Conservation (phyloP, 306 rosid species). For the Fagus crenata region DNA sequence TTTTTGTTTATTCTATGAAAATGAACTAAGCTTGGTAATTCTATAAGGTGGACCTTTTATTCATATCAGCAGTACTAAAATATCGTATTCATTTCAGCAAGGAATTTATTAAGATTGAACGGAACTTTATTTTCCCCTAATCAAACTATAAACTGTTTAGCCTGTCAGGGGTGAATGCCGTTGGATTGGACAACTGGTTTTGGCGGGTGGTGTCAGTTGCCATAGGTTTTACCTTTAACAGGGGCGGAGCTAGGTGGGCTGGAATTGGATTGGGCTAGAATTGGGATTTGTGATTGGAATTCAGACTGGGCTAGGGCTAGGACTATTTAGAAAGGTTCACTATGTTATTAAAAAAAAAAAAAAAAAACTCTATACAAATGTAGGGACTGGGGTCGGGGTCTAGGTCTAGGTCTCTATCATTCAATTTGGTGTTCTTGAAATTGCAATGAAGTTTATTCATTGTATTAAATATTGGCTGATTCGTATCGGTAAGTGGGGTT, state of each 20-base stretch:
- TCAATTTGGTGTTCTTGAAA: background rate
- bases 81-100: background rate
- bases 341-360: too few species aligned
- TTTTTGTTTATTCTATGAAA: background rate
- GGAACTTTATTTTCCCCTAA: background rate
- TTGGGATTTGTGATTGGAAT: too few species aligned
- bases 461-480: background rate
- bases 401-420: background rate
- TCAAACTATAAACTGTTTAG: background rate
- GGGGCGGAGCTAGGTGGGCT: too few species aligned
- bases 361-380: background rate
- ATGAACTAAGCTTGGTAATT: background rate
- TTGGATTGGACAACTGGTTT: too few species aligned
- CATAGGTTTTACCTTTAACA: too few species aligned
- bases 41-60: background rate
- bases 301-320: too few species aligned
- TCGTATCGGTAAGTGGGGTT: background rate
- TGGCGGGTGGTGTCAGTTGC: too few species aligned
- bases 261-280: too few species aligned
- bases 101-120: background rate
- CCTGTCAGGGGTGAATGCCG: too few species aligned
- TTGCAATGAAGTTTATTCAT: background rate
- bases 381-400: background rate
- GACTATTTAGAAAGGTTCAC: too few species aligned
- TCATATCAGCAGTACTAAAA: background rate